These are phyloP conservation scores for Yamadazyma takamatsuzukensis DNA, from an alignment of 805 yeast species.

Conservation along the genomic window DNA sequence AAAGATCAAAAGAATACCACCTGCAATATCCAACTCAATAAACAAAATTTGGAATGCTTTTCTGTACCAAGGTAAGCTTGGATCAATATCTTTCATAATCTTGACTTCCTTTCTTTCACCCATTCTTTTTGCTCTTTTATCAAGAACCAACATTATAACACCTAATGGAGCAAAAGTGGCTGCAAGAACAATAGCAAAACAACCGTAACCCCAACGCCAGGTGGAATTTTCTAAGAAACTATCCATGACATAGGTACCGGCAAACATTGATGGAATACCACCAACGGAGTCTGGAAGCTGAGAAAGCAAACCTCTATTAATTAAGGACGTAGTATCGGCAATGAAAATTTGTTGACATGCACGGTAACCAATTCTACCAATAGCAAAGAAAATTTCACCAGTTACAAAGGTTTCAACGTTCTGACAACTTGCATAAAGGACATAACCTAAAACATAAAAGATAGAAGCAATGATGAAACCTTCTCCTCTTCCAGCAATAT, in stretches of 20 bases:
- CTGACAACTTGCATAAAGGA: conserved; percentile 16
- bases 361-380: conserved; percentile 18
- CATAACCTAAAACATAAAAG: conserved; percentile 17
- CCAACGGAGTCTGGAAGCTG: conserved; percentile 11
- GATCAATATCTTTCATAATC: not conserved
- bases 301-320: conserved; percentile 17
- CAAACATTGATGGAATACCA: conserved; percentile 30
- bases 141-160: conserved; percentile 25
- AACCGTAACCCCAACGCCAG: conserved; percentile 54
- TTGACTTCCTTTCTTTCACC: conserved; percentile 4
- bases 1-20: conserved; percentile 30
- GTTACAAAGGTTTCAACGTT: conserved; percentile 19
- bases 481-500: conserved; percentile 18
- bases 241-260: conserved; percentile 41
- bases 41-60: conserved; percentile 5
- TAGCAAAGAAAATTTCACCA: conserved; percentile 17
- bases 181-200: conserved; percentile 44
- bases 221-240: conserved; percentile 26
- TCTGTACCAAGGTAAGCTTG: conserved; percentile 10
- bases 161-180: conserved; percentile 30
- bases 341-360: conserved; percentile 13
- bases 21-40: conserved; percentile 34
- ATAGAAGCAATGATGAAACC: conserved; percentile 14
- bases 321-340: conserved; percentile 19
- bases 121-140: conserved; percentile 18